A percentile compares a stretch with the other conserved stretches of the same genome.
Conservation (phyloP, 1,139 yeast genomes). For the Debaryomyces sp. region DNA sequence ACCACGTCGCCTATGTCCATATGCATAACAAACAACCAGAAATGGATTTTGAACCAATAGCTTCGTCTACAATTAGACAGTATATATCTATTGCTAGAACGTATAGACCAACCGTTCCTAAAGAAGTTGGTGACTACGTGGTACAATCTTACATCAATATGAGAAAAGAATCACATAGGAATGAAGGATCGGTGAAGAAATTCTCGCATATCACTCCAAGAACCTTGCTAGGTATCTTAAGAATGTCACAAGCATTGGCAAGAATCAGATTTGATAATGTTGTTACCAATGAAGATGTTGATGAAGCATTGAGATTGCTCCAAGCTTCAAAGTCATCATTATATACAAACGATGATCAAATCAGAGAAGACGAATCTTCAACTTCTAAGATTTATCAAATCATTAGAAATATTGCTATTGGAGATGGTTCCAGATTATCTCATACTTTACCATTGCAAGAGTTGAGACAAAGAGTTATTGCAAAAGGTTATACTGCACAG, state of each 20-base stretch:
- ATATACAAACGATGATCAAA: slow-evolving; percentile 51
- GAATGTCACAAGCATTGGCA: slow-evolving; percentile 94
- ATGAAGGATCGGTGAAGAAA: slow-evolving; percentile 76
- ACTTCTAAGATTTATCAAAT: slow-evolving; percentile 64
- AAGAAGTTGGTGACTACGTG: slow-evolving; percentile 84
- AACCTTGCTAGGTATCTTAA: slow-evolving; percentile 85
- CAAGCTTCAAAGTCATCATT: slow-evolving; percentile 87
- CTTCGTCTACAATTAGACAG: slow-evolving; percentile 80
- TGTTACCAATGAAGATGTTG: slow-evolving; percentile 83
- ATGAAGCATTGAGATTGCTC: slow-evolving; percentile 87
- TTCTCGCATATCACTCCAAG: slow-evolving; percentile 94
- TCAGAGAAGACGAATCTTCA: slow-evolving; percentile 55
- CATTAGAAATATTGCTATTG: slow-evolving; percentile 53
- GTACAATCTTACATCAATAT: slow-evolving; percentile 85
- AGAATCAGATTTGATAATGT: slow-evolving; percentile 77
- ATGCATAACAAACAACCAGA: slow-evolving; percentile 89
- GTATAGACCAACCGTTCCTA: slow-evolving; percentile 84
- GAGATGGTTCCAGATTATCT: slow-evolving; percentile 45
- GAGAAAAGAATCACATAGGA: slow-evolving; percentile 86
- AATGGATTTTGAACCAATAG: slow-evolving; percentile 74
- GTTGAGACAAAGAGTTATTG: slow-evolving; percentile 69
- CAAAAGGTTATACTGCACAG: slow-evolving; percentile 81
- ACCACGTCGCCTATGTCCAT: slow-evolving; percentile 94
- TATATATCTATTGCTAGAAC: slow-evolving; percentile 86
- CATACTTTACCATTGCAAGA: slow-evolving; percentile 56